Conservation (phyloP, 108 stramenopile species). For the Cylindrotheca fusiformis region DNA sequence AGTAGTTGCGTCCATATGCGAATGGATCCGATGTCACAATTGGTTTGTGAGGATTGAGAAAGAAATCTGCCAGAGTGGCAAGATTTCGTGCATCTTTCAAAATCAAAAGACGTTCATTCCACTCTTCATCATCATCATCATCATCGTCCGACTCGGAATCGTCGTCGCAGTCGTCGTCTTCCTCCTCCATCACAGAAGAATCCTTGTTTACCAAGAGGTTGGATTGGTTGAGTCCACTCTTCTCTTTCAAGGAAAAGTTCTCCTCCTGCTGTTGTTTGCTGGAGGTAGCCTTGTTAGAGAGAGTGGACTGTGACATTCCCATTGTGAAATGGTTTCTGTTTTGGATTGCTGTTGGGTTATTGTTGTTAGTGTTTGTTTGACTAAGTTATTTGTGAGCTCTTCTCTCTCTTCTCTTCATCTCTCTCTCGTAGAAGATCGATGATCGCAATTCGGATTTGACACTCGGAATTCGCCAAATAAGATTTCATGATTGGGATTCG, state of each 20-base stretch:
- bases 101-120: conserved; percentile 64
- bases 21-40: conserved; percentile 34
- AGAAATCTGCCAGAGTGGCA: conserved; percentile 54
- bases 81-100: conserved; percentile 63
- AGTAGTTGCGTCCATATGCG: conserved; percentile 56
- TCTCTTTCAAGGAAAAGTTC: conserved; percentile 25
- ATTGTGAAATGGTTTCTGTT: conserved; percentile 26
- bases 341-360: conserved; percentile 19
- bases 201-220: conserved; percentile 9
- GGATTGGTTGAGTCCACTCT: conserved; percentile 57
- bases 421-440: too few species aligned
- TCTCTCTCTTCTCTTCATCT: too few species aligned
- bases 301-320: conserved; percentile 50
- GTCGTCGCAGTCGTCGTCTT: conserved; percentile 32
- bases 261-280: conserved; percentile 13
- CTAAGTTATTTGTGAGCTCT: too few species aligned
- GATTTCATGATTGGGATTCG: too few species aligned
- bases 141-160: conserved; percentile 42
- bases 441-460: too few species aligned
- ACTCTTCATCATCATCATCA: conserved; percentile 49
- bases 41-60: conserved; percentile 55
- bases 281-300: conserved; percentile 31
- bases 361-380: too few species aligned
- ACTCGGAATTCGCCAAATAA: too few species aligned
- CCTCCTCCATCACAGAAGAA: conserved; percentile 26